phyloP scores from a whole-genome alignment of 805 yeast species.

The Candida argentea region DNA sequence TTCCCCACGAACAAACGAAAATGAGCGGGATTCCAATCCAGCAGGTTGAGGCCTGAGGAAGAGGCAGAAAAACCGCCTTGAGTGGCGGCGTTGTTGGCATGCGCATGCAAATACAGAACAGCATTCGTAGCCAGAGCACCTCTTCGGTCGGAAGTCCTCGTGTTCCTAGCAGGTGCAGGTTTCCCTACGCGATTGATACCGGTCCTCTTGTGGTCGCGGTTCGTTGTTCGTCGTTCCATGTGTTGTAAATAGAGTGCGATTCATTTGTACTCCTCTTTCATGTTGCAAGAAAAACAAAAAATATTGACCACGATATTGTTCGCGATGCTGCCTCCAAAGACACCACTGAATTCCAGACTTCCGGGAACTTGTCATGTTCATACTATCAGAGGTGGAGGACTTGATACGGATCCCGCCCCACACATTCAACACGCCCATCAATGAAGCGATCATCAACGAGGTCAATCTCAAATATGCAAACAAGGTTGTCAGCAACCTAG shows the following conservation, averaged over 20 bases:
- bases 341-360: no score
- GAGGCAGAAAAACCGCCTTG: no score
- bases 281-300: no score
- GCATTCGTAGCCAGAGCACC: constrained; percentile 44
- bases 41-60: constrained; percentile 34
- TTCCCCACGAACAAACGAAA: constrained; percentile 67
- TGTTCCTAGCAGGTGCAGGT: constrained; percentile 1
- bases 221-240: no score
- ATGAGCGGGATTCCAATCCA: constrained; percentile 63
- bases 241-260: not conserved
- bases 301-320: no score
- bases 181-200: no score
- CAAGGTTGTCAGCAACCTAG: constrained; percentile 73
- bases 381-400: constrained; percentile 71
- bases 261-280: not conserved
- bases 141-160: constrained; percentile 46
- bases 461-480: constrained; percentile 79
- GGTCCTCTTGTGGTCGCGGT: no score
- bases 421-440: constrained; percentile 62
- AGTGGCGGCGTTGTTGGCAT: not conserved
- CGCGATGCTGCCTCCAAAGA: no score
- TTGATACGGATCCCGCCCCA: constrained; percentile 84
- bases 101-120: constrained; percentile 28
- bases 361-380: no score
- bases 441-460: constrained; percentile 67